Percentiles rank a stretch among this genome's conserved stretches.
Conservation (phyloP, 148 eudicot genomes). For the Persicaria tinctoria region DNA sequence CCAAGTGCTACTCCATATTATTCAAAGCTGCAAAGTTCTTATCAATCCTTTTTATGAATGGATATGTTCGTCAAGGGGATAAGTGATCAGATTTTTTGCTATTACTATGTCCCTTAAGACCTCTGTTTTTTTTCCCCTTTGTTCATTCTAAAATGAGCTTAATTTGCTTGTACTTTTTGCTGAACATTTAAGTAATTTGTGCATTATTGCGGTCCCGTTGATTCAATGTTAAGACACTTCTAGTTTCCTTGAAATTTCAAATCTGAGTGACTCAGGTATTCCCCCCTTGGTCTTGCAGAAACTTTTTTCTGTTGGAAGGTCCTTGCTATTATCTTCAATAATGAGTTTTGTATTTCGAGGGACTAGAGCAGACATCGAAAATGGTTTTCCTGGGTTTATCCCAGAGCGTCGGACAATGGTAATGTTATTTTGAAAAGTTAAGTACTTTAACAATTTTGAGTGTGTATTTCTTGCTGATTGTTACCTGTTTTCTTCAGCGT, state of each 20-base stretch:
- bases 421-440: conserved; percentile 15
- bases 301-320: background rate
- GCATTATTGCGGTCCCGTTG: background rate
- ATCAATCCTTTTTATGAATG: background rate
- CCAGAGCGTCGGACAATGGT: conserved; percentile 86
- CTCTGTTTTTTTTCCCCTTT: background rate
- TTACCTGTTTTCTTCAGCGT: conserved; percentile 46
- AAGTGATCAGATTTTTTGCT: background rate
- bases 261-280: background rate
- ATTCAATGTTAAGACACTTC: background rate
- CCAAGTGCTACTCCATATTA: background rate
- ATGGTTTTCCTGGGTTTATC: conserved; percentile 67
- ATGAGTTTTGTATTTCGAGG: conserved; percentile 99
- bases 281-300: background rate
- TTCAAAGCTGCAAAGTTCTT: background rate
- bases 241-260: background rate
- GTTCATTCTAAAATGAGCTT: background rate
- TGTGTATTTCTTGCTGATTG: conserved; percentile 9
- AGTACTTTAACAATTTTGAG: background rate
- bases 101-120: background rate
- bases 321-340: conserved; percentile 13
- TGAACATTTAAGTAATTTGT: background rate
- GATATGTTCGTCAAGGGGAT: background rate
- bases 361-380: conserved; percentile 67
- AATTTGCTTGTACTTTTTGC: background rate